These are phyloP conservation scores for Cyanodermella asteris DNA, from an alignment of 2,329 filamentous ascomycete genomes.

Conservation along the genomic window DNA sequence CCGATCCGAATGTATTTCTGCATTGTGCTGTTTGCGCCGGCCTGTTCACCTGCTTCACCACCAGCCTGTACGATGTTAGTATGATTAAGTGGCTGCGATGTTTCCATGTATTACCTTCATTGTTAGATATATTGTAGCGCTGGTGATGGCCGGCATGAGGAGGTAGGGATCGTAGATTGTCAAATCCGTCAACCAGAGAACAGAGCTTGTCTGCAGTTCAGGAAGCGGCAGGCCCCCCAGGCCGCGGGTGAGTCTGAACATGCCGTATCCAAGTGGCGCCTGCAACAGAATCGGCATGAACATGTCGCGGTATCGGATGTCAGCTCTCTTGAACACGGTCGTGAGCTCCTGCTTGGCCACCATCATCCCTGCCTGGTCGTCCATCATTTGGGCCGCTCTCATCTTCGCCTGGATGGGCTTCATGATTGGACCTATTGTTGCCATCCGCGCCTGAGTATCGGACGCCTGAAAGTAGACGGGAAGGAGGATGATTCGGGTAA, in stretches of 20 bases:
- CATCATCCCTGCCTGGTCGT: slow-evolving; percentile 27
- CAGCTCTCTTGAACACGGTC: slow-evolving; percentile 30
- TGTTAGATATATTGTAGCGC: slow-evolving; percentile 32
- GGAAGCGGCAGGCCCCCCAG: slow-evolving; percentile 68
- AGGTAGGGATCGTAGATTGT: slow-evolving; percentile 56
- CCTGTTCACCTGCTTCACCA: slow-evolving; percentile 17
- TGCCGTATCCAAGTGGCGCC: slow-evolving; percentile 54
- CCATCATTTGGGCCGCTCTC: slow-evolving; percentile 18
- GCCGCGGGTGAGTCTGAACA: slow-evolving; percentile 52
- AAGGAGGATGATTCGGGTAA: slow-evolving; percentile 43
- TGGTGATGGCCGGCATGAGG: slow-evolving; percentile 44
- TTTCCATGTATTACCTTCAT: slow-evolving; percentile 28
- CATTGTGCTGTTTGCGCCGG: slow-evolving; percentile 13
- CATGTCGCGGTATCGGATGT: slow-evolving; percentile 28
- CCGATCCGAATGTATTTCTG: slow-evolving; percentile 16
- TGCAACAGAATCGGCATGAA: slow-evolving; percentile 36
- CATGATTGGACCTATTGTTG: slow-evolving; percentile 34
- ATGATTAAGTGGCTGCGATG: not conserved
- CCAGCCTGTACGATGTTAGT: slow-evolving; percentile 9
- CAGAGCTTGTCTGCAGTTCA: slow-evolving; percentile 45
- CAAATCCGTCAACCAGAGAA: slow-evolving; percentile 62
- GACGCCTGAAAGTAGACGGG: slow-evolving; percentile 41
- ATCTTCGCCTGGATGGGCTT: slow-evolving; percentile 36
- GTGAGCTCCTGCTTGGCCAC: slow-evolving; percentile 26
- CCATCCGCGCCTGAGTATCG: slow-evolving; percentile 40